These are phyloP conservation scores for Coemansia sp. DNA, from an alignment of 192 early-diverging fungal species.

Conservation along the genomic window DNA sequence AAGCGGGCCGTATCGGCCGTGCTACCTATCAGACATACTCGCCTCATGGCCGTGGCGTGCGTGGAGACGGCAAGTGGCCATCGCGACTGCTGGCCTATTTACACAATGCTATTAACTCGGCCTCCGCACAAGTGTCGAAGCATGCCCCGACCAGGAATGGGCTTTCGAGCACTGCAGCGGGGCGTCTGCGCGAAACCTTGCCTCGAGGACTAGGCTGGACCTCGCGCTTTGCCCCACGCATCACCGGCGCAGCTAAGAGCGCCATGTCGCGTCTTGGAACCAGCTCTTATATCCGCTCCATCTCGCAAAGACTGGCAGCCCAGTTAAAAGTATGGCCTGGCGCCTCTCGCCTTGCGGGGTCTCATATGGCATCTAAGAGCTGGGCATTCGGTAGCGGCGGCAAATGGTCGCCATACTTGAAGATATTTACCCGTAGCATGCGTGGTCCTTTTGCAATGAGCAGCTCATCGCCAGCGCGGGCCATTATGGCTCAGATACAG, in stretches of 20 bases:
- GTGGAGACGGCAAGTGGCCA: slow-evolving; percentile 21
- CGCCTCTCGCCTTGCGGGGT: slow-evolving; percentile 12
- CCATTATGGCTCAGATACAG: slow-evolving; percentile 35
- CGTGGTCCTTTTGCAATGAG: slow-evolving; percentile 12
- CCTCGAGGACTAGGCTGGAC: slow-evolving; percentile 21
- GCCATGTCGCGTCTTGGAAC: slow-evolving; percentile 8
- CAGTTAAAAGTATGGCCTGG: neutral
- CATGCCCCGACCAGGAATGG: neutral
- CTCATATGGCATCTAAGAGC: neutral
- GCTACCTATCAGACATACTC: slow-evolving; percentile 34
- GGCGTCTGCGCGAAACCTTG: slow-evolving; percentile 18
- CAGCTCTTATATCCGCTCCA: slow-evolving; percentile 2
- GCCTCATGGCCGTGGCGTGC: slow-evolving; percentile 10
- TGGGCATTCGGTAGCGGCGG: slow-evolving; percentile 43
- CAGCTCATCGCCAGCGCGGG: slow-evolving; percentile 14
- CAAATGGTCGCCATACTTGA: slow-evolving; percentile 40
- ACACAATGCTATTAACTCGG: slow-evolving; percentile 12
- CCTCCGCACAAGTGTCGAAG: neutral
- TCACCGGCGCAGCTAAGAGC: neutral
- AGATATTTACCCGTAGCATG: slow-evolving; percentile 14
- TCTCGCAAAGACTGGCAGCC: slow-evolving; percentile 8
- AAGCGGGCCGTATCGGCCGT: slow-evolving; percentile 7
- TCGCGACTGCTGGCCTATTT: slow-evolving; percentile 32
- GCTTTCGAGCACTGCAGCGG: slow-evolving; percentile 22
- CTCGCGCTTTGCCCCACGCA: slow-evolving; percentile 4